These are phyloP conservation scores for Udeniomyces megalosporus DNA, from an alignment of 768 basidiomycete genomes.

Conservation along the genomic window DNA sequence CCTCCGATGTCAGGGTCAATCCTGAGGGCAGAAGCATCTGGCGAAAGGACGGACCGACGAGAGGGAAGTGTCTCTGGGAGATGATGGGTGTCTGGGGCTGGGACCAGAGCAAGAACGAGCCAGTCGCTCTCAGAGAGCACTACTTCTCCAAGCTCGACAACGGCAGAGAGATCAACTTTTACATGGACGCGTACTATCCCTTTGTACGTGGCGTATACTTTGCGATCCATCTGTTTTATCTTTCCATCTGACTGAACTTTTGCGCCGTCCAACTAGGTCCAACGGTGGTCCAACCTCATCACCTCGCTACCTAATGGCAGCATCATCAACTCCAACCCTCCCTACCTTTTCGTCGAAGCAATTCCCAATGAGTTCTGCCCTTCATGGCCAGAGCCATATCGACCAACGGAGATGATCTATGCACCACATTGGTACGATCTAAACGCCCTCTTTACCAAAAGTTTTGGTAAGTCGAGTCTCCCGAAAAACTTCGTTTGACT, in stretches of 20 bases:
- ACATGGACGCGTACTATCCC: slow-evolving; percentile 28
- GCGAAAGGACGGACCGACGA: slow-evolving; percentile 56
- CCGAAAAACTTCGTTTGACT: too few relatives aligned
- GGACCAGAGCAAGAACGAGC: slow-evolving; percentile 47
- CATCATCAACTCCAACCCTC: neutral
- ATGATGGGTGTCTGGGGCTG: slow-evolving; percentile 89
- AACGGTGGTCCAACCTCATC: neutral
- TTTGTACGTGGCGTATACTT: slow-evolving; percentile 20
- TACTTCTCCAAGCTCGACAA: slow-evolving; percentile 60
- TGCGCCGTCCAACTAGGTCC: neutral
- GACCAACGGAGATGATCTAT: slow-evolving; percentile 48
- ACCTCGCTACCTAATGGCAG: too few relatives aligned
- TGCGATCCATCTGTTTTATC: neutral
- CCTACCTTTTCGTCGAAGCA: slow-evolving; percentile 51
- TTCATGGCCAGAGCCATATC: slow-evolving; percentile 53
- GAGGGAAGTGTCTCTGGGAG: slow-evolving; percentile 58
- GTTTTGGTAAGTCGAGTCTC: too few relatives aligned
- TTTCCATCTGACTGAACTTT: neutral
- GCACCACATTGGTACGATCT: slow-evolving; percentile 86
- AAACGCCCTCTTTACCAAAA: slow-evolving; percentile 64
- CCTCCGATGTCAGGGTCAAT: slow-evolving; percentile 46
- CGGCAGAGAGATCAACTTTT: slow-evolving; percentile 36
- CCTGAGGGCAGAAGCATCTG: slow-evolving; percentile 36
- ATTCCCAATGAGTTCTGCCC: slow-evolving; percentile 91
- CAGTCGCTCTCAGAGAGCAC: slow-evolving; percentile 61